Conservation (phyloP, 1,139 yeast species). For the Debaryomyces fabryi region DNA sequence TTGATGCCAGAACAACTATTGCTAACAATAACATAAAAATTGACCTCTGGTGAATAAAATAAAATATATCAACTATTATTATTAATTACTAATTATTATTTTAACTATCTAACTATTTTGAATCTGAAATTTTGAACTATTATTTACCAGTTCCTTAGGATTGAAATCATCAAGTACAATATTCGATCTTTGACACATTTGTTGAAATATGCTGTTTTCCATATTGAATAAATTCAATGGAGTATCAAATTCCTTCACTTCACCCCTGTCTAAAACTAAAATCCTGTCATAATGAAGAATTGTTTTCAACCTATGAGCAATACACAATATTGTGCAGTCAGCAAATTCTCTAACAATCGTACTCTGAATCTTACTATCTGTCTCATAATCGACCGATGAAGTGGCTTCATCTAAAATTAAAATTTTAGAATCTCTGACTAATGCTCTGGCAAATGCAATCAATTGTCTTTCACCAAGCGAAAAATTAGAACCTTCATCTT, state of each 20-base stretch:
- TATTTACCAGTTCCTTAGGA: background rate
- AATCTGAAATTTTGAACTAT: background rate
- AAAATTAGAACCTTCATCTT: conserved; percentile 74
- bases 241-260: conserved; percentile 59
- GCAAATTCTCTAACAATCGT: conserved; percentile 64
- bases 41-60: background rate
- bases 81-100: background rate
- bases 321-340: conserved; percentile 71
- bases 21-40: background rate
- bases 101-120: background rate
- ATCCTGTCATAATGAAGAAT: conserved; percentile 67
- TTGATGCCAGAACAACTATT: conserved; percentile 1
- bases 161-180: conserved; percentile 33
- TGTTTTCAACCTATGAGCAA: conserved; percentile 77
- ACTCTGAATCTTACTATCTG: conserved; percentile 69
- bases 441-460: conserved; percentile 74
- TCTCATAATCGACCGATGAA: conserved; percentile 77
- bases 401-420: conserved; percentile 82
- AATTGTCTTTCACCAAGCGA: conserved; percentile 80
- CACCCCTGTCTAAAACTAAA: conserved; percentile 67
- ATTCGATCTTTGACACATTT: conserved; percentile 59
- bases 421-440: conserved; percentile 68
- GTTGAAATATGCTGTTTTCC: conserved; percentile 33
- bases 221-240: conserved; percentile 46
- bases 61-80: background rate